Evolutionary conservation across 192 early-diverging fungal species (phyloP).

Genomic region (Neocallimastix lanati): DNA sequence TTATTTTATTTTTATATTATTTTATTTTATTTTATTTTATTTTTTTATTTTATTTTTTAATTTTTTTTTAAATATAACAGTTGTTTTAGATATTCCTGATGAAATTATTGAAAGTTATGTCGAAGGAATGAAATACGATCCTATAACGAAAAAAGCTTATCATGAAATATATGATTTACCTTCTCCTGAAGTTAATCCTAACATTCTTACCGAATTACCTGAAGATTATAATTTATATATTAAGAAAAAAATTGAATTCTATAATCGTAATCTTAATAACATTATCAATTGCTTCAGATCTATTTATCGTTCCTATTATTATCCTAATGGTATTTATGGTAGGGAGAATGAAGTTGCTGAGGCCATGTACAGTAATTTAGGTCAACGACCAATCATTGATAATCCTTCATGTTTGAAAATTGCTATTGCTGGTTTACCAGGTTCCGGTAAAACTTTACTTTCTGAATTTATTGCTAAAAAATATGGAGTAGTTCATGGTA

Average conservation of each 20-base stretch:
- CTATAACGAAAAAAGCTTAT: background rate
- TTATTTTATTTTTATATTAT: too few species aligned
- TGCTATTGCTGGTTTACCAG: background rate
- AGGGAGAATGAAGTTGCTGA: background rate
- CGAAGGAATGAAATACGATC: background rate
- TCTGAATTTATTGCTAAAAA: background rate
- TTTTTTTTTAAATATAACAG: background rate
- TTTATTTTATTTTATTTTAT: too few species aligned
- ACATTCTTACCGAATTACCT: background rate
- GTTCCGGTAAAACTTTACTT: background rate
- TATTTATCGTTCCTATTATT: background rate
- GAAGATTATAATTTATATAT: background rate
- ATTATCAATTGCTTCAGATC: background rate
- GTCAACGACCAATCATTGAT: background rate
- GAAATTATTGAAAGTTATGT: background rate
- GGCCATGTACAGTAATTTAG: background rate
- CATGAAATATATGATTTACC: background rate
- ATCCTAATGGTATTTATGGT: background rate
- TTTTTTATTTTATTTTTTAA: too few species aligned
- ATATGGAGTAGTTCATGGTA: background rate
- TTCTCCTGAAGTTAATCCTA: background rate
- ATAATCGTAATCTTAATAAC: background rate
- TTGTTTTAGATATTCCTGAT: background rate
- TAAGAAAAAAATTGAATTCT: background rate
- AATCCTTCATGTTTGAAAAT: background rate